These are phyloP conservation scores for Fraxinus sp. DNA, from an alignment of 305 asterid species.

Conservation along the genomic window DNA sequence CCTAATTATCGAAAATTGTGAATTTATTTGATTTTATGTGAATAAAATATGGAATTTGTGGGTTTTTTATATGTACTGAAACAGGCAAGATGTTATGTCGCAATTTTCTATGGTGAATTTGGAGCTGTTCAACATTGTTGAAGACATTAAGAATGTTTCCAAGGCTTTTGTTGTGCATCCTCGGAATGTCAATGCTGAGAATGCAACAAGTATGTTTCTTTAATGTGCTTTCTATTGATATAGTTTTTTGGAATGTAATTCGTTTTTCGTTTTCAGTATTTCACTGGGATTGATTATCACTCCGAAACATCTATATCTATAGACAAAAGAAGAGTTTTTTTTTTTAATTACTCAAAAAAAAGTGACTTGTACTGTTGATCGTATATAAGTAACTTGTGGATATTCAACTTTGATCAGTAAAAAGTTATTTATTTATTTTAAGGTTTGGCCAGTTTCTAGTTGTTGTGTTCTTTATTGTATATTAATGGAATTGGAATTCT, in stretches of 20 bases:
- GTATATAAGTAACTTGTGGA: neutral
- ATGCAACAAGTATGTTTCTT: constrained; percentile 67
- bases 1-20: neutral
- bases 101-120: constrained; percentile 96
- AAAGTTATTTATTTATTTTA: neutral
- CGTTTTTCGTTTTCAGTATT: neutral
- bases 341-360: neutral
- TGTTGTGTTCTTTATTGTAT: constrained; percentile 15
- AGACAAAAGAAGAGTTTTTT: neutral
- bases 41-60: neutral
- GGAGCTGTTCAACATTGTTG: constrained; percentile 89
- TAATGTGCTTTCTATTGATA: neutral
- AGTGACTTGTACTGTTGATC: neutral
- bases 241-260: neutral
- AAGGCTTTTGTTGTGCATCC: constrained; percentile 97
- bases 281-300: neutral
- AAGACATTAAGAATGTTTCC: constrained; percentile 89
- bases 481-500: constrained; percentile 15
- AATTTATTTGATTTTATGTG: neutral
- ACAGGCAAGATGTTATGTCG: constrained; percentile 84
- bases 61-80: constrained; percentile 8
- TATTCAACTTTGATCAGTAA: neutral
- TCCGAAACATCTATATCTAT: neutral
- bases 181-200: constrained; percentile 89
- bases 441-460: neutral